Evolutionary conservation across 208 protist genomes (phyloP), one percentile per base, ranked within the genome.

Genomic region (Crithidia bombi): DNA sequence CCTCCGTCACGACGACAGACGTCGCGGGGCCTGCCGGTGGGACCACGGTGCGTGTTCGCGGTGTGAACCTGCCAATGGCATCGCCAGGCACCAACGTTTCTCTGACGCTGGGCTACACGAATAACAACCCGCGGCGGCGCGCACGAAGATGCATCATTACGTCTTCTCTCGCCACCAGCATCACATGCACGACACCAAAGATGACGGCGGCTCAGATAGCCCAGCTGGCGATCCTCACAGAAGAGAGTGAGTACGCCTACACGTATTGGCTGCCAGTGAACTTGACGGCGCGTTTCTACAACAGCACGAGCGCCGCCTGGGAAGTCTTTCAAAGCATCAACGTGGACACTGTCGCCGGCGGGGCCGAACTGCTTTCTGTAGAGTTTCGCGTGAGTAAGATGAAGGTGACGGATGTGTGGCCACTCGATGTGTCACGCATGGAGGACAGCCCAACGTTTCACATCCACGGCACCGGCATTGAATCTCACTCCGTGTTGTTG

Each of bases 51-150:
- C 51, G 41, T 12, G 70, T 86, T 1, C 67, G 68, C 35, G 81
- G 81, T 23, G 62, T 47, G 23, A 82, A 85, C 68, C 49, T 85
- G 28, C 80, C 80, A 17, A 62, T 79, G 21, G 49, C 23, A 30
- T 21, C 43, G 30, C 4, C 7, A 2, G 26, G 67, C 26, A n/a
- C 59, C 12, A 47, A 69, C 54, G 52, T 47, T 3, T 38, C 59
- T 51, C 32, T 67, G 26, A 69, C 43, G 32, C 23, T 66, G 11
- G 79, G 43, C 30, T 69, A 56, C 65, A 57, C 25, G 49, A 43
- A 1, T 25, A 21, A 1, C 32, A 21, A 43, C 7, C 5, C n/a
- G 10, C 35, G 38, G 46, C 33, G 43, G 19, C 1, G 5, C 25
- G 25, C 64, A 43, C 69, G 21, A 5, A 15, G 23, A 41, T 86